Evolutionary conservation across 108 stramenopile species (phyloP).

Genomic region (Nitzschia inconspicua): DNA sequence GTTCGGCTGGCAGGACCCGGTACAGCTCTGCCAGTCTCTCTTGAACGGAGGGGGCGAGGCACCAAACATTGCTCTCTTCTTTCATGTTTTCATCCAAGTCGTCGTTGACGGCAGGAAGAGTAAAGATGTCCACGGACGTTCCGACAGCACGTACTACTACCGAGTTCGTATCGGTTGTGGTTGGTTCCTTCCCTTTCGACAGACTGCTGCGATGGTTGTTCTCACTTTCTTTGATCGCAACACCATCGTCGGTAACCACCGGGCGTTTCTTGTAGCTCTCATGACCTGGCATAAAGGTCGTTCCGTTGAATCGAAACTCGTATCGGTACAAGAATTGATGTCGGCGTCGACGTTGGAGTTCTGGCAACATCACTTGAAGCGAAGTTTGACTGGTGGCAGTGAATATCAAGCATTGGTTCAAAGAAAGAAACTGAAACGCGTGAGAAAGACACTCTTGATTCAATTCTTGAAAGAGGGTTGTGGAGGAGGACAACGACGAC

Average conservation of each 20-base stretch:
- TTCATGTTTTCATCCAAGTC: not conserved
- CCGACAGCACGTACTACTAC: not conserved
- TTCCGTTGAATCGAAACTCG: not conserved
- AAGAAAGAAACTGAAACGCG: constrained; percentile 1
- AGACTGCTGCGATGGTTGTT: no score
- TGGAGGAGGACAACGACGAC: no score
- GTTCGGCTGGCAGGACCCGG: constrained; percentile 7
- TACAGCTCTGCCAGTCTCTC: constrained; percentile 25
- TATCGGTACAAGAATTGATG: constrained; percentile 1
- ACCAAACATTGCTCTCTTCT: not conserved
- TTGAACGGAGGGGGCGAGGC: constrained; percentile 8
- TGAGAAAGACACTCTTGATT: constrained; percentile 2
- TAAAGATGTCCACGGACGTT: not conserved
- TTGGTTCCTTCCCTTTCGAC: no score
- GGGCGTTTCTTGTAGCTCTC: no score
- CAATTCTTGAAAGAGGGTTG: no score
- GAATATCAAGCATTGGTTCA: not conserved
- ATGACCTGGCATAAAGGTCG: not conserved
- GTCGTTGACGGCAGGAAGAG: no score
- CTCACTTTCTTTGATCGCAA: no score
- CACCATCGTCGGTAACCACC: no score
- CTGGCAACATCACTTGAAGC: not conserved
- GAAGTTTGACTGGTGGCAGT: not conserved
- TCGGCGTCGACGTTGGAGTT: not conserved
- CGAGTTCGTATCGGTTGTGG: not conserved